phyloP scores from a whole-genome alignment of 1,284 basidiomycete species.

The Cryptococcus wingfieldii region DNA sequence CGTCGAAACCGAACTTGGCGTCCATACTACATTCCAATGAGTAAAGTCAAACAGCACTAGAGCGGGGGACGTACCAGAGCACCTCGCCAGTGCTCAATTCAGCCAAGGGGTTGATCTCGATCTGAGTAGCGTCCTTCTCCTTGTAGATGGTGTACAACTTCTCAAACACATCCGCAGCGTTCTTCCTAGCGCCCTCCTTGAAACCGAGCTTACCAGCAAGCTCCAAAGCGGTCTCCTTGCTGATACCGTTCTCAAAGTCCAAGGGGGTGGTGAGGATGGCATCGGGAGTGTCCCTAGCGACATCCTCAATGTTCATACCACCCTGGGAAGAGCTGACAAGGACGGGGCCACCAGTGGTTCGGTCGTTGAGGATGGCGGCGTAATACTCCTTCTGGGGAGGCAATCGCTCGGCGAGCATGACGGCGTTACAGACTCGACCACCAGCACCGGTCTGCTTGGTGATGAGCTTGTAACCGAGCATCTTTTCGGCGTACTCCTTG shows the following conservation, averaged over 20 bases:
- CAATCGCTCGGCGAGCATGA: slow-evolving; percentile 97
- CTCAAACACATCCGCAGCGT: slow-evolving; percentile 88
- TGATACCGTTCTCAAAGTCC: slow-evolving; percentile 78
- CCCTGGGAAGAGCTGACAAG: slow-evolving; percentile 91
- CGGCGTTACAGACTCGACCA: slow-evolving; percentile 92
- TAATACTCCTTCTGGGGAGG: slow-evolving; percentile 97
- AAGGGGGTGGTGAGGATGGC: slow-evolving; percentile 97
- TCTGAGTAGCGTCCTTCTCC: slow-evolving; percentile 98
- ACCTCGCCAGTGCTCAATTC: slow-evolving; percentile 89
- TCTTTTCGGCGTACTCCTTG: slow-evolving; percentile 78
- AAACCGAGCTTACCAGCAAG: slow-evolving; percentile 91
- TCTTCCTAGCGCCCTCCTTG: slow-evolving; percentile 68
- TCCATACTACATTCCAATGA: slow-evolving; percentile 73
- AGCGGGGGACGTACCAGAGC: slow-evolving; percentile 64
- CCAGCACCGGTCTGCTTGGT: slow-evolving; percentile 97
- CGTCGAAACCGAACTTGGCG: slow-evolving; percentile 98
- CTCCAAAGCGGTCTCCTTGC: slow-evolving; percentile 64
- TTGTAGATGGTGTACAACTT: slow-evolving; percentile 97
- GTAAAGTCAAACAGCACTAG: no score
- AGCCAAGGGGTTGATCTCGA: slow-evolving; percentile 99
- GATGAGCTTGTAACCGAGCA: slow-evolving; percentile 94
- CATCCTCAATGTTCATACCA: slow-evolving; percentile 99
- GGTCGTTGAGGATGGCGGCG: slow-evolving; percentile 94
- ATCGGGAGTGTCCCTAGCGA: slow-evolving; percentile 91
- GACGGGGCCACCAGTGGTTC: slow-evolving; percentile 80